Conservation (phyloP, 2,329 filamentous ascomycete species). For the Fusarium sp. region DNA sequence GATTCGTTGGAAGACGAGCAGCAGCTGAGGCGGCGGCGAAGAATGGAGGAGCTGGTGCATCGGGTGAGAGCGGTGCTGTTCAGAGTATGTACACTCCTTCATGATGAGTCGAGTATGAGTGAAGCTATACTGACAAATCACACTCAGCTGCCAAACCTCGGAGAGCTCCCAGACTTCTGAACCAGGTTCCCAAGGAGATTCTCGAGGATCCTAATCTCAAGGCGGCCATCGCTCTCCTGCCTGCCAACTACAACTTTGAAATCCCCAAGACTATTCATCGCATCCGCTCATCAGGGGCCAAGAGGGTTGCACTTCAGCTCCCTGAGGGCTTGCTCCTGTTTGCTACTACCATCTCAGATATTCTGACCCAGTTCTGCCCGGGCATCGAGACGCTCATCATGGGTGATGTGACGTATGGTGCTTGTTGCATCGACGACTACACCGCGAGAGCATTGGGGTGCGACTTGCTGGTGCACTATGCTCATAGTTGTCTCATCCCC, state of each 20-base stretch:
- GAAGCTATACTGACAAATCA: constrained; percentile 26
- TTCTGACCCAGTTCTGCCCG: constrained; percentile 91
- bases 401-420: constrained; percentile 98
- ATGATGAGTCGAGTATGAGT: constrained; percentile 11
- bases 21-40: constrained; percentile 68
- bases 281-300: constrained; percentile 80
- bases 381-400: constrained; percentile 94
- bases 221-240: constrained; percentile 84
- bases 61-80: constrained; percentile 47
- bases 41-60: constrained; percentile 44
- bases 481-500: constrained; percentile 94
- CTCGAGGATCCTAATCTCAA: constrained; percentile 85
- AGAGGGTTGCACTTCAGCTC: constrained; percentile 92
- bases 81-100: constrained; percentile 58
- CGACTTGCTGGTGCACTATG: constrained; percentile 94
- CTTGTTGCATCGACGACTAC: constrained; percentile 98
- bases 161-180: constrained; percentile 79
- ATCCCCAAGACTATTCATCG: constrained; percentile 98
- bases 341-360: constrained; percentile 96
- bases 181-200: constrained; percentile 88
- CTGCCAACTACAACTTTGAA: constrained; percentile 97
- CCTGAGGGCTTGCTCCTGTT: constrained; percentile 95
- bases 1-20: constrained; percentile 85
- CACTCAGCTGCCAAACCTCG: constrained; percentile 71
- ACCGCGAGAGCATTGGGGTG: constrained; percentile 93